phyloP scores from a whole-genome alignment of 257 asterid genomes.

The Thymus mandschuricus region DNA sequence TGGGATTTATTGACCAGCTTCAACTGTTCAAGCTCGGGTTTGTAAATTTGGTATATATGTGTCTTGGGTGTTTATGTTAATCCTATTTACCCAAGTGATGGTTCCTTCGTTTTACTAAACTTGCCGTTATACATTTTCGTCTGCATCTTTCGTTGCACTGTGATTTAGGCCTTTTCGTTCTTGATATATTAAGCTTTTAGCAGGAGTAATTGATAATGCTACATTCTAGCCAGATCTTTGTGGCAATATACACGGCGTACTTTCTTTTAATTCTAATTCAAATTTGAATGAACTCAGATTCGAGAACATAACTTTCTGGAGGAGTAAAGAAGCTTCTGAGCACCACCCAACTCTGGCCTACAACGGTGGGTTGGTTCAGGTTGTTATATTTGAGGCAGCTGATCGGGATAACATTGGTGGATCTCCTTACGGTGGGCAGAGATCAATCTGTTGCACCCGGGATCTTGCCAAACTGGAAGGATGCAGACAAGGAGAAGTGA shows the following conservation, averaged over 20 bases:
- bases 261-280: slow-evolving; percentile 28
- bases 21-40: not conserved
- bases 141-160: slow-evolving; percentile 15
- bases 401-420: slow-evolving; percentile 96
- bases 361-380: slow-evolving; percentile 83
- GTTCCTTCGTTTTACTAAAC: not conserved
- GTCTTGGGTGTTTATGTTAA: not conserved
- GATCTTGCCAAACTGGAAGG: slow-evolving; percentile 98
- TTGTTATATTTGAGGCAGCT: slow-evolving; percentile 83
- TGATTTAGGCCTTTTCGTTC: not conserved
- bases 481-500: slow-evolving; percentile 90
- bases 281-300: slow-evolving; percentile 54
- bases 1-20: slow-evolving; percentile 8
- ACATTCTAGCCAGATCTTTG: slow-evolving; percentile 1
- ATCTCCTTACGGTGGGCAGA: slow-evolving; percentile 97
- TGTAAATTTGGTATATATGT: too few relatives aligned
- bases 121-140: slow-evolving; percentile 4
- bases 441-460: slow-evolving; percentile 93
- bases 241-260: not conserved
- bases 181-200: not conserved
- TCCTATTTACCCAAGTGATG: not conserved
- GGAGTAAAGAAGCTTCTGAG: slow-evolving; percentile 68
- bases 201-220: slow-evolving; percentile 22
- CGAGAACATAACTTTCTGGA: slow-evolving; percentile 93
- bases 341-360: slow-evolving; percentile 61